phyloP scores from a whole-genome alignment of 495 filamentous ascomycete species.

The Chaetomium cochliodes region DNA sequence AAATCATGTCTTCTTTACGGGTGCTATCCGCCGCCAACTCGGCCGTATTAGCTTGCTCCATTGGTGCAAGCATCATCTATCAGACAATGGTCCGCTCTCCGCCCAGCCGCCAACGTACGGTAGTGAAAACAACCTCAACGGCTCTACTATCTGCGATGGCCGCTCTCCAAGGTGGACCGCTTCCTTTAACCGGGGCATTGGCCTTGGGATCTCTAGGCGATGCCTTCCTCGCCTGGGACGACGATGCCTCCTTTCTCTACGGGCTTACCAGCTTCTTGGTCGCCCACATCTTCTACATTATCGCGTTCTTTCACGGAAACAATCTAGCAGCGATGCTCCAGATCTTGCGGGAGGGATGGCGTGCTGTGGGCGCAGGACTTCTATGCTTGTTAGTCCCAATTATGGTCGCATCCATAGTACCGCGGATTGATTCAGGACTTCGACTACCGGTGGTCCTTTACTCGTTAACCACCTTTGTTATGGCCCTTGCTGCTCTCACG shows the following conservation, averaged over 20 bases:
- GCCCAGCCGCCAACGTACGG: constrained; percentile 23
- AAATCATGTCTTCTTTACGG: constrained; percentile 14
- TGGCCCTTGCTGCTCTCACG: constrained; percentile 29
- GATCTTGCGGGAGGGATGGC: constrained; percentile 6
- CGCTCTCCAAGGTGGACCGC: constrained; percentile 12
- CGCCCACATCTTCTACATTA: constrained; percentile 32
- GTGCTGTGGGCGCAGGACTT: constrained; percentile 3
- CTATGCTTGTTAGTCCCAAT: constrained; percentile 12
- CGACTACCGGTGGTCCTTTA: constrained; percentile 53
- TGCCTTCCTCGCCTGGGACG: constrained; percentile 32
- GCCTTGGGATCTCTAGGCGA: constrained; percentile 31
- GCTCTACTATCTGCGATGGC: constrained; percentile 25
- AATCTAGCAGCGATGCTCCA: neutral
- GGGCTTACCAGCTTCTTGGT: constrained; percentile 32
- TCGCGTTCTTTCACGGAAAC: constrained; percentile 18
- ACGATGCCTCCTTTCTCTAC: constrained; percentile 27
- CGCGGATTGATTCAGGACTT: constrained; percentile 36
- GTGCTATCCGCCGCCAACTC: constrained; percentile 1
- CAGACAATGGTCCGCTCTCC: constrained; percentile 19
- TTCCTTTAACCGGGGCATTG: constrained; percentile 23
- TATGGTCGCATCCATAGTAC: constrained; percentile 27
- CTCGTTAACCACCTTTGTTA: constrained; percentile 49
- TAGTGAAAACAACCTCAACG: constrained; percentile 32
- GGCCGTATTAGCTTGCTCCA: constrained; percentile 26
- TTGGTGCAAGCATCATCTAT: constrained; percentile 25